Evolutionary conservation across 2,329 filamentous ascomycete species (phyloP).

Genomic region (Biscogniauxia sp.): DNA sequence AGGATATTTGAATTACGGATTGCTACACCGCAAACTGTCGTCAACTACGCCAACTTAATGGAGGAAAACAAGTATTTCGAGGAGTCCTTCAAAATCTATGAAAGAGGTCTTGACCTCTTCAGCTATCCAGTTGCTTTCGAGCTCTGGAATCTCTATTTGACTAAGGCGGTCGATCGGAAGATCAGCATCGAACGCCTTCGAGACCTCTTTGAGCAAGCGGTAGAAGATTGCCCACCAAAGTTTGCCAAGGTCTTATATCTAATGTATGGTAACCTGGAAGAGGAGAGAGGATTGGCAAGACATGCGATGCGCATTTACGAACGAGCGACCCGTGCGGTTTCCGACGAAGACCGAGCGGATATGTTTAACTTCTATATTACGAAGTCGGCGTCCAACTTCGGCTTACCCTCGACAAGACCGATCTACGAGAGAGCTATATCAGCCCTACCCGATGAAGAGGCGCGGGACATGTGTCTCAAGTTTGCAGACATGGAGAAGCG

Average conservation of each 20-base stretch:
- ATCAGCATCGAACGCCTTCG: slow-evolving; percentile 91
- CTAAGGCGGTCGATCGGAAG: slow-evolving; percentile 93
- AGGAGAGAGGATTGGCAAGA: slow-evolving; percentile 88
- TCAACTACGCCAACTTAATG: slow-evolving; percentile 94
- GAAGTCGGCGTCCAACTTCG: slow-evolving; percentile 97
- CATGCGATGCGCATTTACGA: slow-evolving; percentile 99
- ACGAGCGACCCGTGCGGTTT: slow-evolving; percentile 88
- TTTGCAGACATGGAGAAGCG: slow-evolving; percentile 96
- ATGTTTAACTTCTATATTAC: slow-evolving; percentile 99
- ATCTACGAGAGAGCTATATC: slow-evolving; percentile 97
- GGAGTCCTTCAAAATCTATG: slow-evolving; percentile 97
- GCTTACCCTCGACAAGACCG: slow-evolving; percentile 85
- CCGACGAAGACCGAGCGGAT: slow-evolving; percentile 89
- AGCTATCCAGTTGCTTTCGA: slow-evolving; percentile 98
- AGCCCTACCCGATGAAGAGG: slow-evolving; percentile 88
- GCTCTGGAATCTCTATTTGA: slow-evolving; percentile 96
- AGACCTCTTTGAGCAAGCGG: slow-evolving; percentile 94
- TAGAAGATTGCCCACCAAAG: slow-evolving; percentile 90
- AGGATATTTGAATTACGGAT: slow-evolving; percentile 97
- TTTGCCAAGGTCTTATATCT: slow-evolving; percentile 95
- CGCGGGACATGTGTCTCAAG: slow-evolving; percentile 97
- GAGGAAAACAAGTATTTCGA: slow-evolving; percentile 96
- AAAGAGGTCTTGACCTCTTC: slow-evolving; percentile 95
- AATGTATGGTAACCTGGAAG: slow-evolving; percentile 97
- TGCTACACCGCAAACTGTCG: slow-evolving; percentile 94